Percentiles rank a stretch among this genome's conserved stretches.
These are phyloP conservation scores for Vaccinium darrowii DNA, from an alignment of 148 eudicot genomes.

Conservation along the genomic window DNA sequence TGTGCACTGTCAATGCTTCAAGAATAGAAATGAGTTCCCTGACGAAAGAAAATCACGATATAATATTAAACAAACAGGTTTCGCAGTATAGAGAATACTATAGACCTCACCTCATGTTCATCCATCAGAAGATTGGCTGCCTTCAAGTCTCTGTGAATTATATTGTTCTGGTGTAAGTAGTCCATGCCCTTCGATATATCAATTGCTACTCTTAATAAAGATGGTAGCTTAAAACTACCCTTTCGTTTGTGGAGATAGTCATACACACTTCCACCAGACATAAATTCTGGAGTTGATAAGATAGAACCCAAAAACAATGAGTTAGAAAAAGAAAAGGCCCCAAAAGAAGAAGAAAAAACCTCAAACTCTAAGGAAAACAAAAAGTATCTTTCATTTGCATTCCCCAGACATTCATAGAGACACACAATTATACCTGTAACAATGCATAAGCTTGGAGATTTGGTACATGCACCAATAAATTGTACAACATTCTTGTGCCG, in stretches of 20 bases:
- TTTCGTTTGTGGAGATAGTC: constrained; percentile 94
- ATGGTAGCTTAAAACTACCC: constrained; percentile 82
- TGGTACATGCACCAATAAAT: constrained; percentile 92
- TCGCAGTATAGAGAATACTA: neutral
- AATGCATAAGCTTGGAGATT: constrained; percentile 83
- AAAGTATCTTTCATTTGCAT: neutral
- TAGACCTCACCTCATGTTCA: constrained; percentile 75
- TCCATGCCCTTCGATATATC: constrained; percentile 92
- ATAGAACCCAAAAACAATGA: neutral
- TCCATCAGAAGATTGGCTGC: constrained; percentile 97
- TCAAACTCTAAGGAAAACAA: neutral
- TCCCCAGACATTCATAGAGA: neutral
- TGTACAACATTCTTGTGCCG: constrained; percentile 95
- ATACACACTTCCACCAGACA: constrained; percentile 95
- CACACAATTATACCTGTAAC: constrained; percentile 58
- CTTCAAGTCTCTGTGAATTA: constrained; percentile 86
- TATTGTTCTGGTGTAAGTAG: constrained; percentile 90
- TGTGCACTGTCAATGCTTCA: neutral
- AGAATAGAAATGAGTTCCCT: neutral
- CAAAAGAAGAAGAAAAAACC: neutral
- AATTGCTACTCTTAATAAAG: constrained; percentile 76
- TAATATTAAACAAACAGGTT: too few relatives aligned
- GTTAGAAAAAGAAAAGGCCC: neutral
- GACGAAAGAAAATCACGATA: neutral
- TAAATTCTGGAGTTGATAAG: constrained; percentile 50